Evolutionary conservation across 192 early-diverging fungal genomes (phyloP).

Genomic region (Martensiomyces pterosporus): DNA sequence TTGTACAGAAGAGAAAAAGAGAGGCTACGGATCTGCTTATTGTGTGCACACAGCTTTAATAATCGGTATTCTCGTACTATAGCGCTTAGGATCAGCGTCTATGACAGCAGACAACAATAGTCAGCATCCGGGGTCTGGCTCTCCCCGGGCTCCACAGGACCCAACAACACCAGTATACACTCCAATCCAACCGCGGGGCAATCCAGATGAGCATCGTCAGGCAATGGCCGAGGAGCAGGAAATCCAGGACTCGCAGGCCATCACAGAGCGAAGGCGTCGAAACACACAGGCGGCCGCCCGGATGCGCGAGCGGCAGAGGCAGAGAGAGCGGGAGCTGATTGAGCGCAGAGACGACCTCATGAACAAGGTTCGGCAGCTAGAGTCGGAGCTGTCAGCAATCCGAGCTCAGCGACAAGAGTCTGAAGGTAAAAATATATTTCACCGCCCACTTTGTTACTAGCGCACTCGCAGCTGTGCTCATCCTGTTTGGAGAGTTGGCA

Average conservation of each 20-base stretch:
- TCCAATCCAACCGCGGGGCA: conserved; percentile 41
- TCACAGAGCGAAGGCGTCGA: conserved; percentile 21
- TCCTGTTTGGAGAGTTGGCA: no score
- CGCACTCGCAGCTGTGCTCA: no score
- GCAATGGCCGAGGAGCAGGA: conserved; percentile 43
- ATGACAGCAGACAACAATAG: conserved; percentile 10
- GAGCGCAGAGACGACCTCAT: conserved; percentile 24
- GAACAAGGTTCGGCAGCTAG: conserved; percentile 22
- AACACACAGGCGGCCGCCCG: conserved; percentile 45
- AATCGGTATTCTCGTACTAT: no score
- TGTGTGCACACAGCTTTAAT: no score
- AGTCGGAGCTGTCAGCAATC: conserved; percentile 28
- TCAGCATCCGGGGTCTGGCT: conserved; percentile 1
- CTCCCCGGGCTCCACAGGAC: background rate
- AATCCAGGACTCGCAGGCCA: conserved; percentile 23
- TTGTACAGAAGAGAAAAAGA: no score
- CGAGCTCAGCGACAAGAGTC: conserved; percentile 28
- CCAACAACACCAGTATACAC: conserved; percentile 11
- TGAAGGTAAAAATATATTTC: conserved; percentile 30
- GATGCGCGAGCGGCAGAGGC: conserved; percentile 46
- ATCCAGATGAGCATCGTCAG: conserved; percentile 46
- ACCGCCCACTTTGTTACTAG: no score
- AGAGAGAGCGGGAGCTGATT: conserved; percentile 29
- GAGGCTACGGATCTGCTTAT: no score
- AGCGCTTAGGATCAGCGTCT: no score